Conservation (phyloP, 176 grass and related monocot genomes). For the Tillandsia leiboldiana region DNA sequence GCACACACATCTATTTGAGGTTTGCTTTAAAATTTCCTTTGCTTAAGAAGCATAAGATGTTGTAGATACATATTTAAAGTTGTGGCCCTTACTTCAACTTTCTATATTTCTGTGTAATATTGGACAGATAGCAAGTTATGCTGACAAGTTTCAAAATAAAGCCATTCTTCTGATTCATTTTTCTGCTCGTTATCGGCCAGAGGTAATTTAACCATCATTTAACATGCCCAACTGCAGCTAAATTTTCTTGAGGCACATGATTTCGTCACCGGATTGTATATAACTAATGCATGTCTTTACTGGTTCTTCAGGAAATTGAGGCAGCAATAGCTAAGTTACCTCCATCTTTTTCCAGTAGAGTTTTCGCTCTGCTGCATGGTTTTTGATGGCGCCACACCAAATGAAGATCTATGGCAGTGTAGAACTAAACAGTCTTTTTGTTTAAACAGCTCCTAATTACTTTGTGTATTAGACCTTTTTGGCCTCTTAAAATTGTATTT, state of each 20-base stretch:
- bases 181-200: constrained; percentile 59
- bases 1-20: constrained; percentile 79
- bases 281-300: neutral
- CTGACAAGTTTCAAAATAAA: constrained; percentile 62
- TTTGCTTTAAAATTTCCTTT: constrained; percentile 23
- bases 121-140: constrained; percentile 48
- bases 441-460: too few species aligned
- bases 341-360: constrained; percentile 39
- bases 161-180: constrained; percentile 88
- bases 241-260: neutral
- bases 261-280: neutral
- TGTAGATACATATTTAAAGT: neutral
- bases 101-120: neutral
- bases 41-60: neutral
- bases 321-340: constrained; percentile 44
- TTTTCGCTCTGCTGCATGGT: constrained; percentile 60
- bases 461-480: too few species aligned
- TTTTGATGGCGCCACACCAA: constrained; percentile 25
- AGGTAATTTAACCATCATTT: constrained; percentile 32
- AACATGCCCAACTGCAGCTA: neutral
- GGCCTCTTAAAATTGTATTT: neutral
- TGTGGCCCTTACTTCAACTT: neutral
- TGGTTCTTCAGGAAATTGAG: constrained; percentile 66
- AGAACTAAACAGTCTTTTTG: too few species aligned
- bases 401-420: neutral